Evolutionary conservation across 768 basidiomycete species (phyloP), one percentile per base, ranked within the genome.

Genomic region (Suillus weaverae): DNA sequence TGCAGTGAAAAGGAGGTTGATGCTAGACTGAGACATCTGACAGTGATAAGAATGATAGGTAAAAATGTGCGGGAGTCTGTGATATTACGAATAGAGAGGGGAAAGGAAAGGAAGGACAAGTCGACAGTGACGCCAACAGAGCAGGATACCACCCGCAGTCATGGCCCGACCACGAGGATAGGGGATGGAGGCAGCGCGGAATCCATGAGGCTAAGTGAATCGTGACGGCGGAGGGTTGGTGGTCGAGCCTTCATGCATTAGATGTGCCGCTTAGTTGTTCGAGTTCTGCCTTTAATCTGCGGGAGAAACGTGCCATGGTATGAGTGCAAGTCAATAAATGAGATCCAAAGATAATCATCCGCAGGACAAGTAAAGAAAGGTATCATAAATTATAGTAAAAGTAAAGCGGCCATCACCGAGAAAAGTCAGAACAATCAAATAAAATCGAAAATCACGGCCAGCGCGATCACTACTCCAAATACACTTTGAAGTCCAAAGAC

Each of bases 231-330:
- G 14, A 39, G 36, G 39, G 60, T 60, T 62, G 53, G 63, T 51
- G 64, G n/a, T 57, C 5, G 59, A 20, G 38, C 35, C n/a, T 69
- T 70, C 65, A 67, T 44, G 71, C 66, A 68, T 69, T 69, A 56
- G 77, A 53, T 41, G 75, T 70, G 60, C 74, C 67, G 70, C 81
- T 80, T 67, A 81, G 68, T 71, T 82, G 80, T 59, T 84, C 86
- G 66, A 90, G 67, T 68, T 92, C 90, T 74, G 85, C 88, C 68
- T 88, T 87, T 75, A 91, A 80, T 81, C 90, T 92, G 78, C 64
- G 75, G 71, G 70, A 67, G 68, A 73, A 73, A 68, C 68, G 61
- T 66, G 67, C 67, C 60, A 55, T 41, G 61, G 63, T 18, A 44
- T 62, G 67, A 66, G 48, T 67, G 72, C 63, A 65, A 65, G 77